Evolutionary conservation across 768 basidiomycete genomes (phyloP), one percentile per base, ranked within the genome.

Genomic region (Cystobasidium onofrii): DNA sequence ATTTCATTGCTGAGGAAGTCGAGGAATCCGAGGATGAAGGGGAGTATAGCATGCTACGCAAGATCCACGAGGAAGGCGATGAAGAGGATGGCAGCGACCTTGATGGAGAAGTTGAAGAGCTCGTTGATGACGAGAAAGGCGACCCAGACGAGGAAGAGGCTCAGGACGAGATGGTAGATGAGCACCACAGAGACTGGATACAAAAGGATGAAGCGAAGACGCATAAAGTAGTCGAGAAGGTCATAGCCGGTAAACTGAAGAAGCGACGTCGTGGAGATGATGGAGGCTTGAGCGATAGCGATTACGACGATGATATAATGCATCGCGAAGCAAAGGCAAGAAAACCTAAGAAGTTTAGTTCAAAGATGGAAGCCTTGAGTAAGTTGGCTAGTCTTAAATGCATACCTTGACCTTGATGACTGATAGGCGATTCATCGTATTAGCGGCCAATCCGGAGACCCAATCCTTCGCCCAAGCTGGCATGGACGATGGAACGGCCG

Each of bases 21-120:
- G 69, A 71, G 1, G 69, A 60, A 54, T 71, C 69, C 9, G 69
- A 71, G 29, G 69, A 71, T 27, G 69, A 71, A 46, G 69, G 55
- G 4, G 52, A 25, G 1, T 61, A 46, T 46, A 55, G 54, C 55
- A 23, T 15, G 36, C 4, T 71, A 18, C 69, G 69, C 13, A 55
- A 39, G 17, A 39, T 36, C 7, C 29, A 71, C 25, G 69, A 52
- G 6, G 69, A 71, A 33, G 69, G 55, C 20, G 69, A 71, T 27
- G 55, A 60, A 55, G 52, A 29, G 13, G 65, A 52, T 44, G 55
- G 55, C 29, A 71, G 69, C 25, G 69, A 71, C 27, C 55, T 71
- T 12, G 69, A 71, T 60, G 55, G 18, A 7, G 23, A 9, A 18
- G 69, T 60, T 36, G 69, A 33, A 23, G 69, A 71, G 18, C 50